Base-by-base conservation (phyloP, 2,329 filamentous ascomycete species). In the Camillea tinctor region DNA sequence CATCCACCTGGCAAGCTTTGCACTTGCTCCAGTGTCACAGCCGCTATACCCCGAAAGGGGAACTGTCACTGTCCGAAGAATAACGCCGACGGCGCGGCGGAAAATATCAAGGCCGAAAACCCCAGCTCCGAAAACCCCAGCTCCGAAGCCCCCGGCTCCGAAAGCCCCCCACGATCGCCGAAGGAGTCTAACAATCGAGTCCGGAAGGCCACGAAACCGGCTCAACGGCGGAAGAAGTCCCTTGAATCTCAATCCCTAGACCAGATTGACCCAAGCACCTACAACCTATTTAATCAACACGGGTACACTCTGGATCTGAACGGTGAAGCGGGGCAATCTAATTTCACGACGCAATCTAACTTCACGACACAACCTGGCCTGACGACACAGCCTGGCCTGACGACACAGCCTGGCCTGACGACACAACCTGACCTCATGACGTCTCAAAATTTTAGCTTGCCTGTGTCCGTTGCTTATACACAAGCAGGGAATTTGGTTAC, bases 1-100 rank as follows among this genome's bases (percentile, higher is more conserved):
- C 88, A 91, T 67, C 83, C 86, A 6, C 79, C 81, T 26, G 85
- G 84, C 55, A 83, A 83, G 49, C 74, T 76, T n/a, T 91, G 88
- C 72, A 81, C 80, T 36, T 89, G 85, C 71, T 81, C 82, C 50
- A 81, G 82, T 61, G 81, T 90, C n/a, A 88, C 87, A 17, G 85
- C 85, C 36, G 85, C 85, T 7, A 85, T 88, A 58, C 84, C 85
- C 1, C 80, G 81, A 64, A 83, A 83, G 63, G 81, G 85, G 60
- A 80, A 80, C 57, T 88, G 85, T 58, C 74, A 74, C 48, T 88
- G 85, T 66, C 79, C 80, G 30, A 71, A 62, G 19, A 56, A 60
- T 40, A 63, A 55, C 23, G 53, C 56, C 30, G 64, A 63, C 44
- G 56, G 62, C 17, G 59, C 64, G 9, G 58, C 55, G 22, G 50